Evolutionary conservation across 192 early-diverging fungal species (phyloP), one percentile per base, ranked within the genome.

Genomic region (Mycoemilia scoparia): DNA sequence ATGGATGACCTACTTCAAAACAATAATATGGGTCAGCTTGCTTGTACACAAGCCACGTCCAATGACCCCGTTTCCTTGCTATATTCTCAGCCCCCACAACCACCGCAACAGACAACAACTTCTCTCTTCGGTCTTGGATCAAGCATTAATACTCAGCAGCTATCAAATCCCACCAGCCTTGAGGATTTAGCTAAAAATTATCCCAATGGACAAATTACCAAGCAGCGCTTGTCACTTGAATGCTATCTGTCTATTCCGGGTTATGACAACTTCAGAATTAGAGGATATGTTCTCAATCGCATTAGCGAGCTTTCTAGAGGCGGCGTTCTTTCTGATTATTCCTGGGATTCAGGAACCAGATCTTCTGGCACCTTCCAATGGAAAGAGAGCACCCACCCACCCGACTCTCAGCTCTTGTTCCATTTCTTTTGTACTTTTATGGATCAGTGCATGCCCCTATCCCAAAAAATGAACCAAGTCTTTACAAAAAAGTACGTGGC

Each of bases 381-480:
- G 9, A 31, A 3, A 6, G 34, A 3, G 48, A 49, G 27, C 38
- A 39, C 39, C 31, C 45, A 60, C 12, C 71, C 71, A 1, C 55
- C 71, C 12, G 71, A 74, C 29, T 50, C 59, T 0, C 67, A 70
- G 51, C 55, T 74, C 12, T 41, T 74, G 12, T 68, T 74, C 51
- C 71, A 74, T 37, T 41, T 74, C 43, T 70, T 74, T 44, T 64
- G 62, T 23, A 54, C 58, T 7, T 74, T 64, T 25, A 61, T 74
- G 59, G 71, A 74, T 29, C 50, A 66, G 32, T 49, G 56, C 0
- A 66, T 70, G 60, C 68, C 71, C 16, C 49, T 52, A 0, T 56
- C 54, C 24, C 48, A 51, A 11, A 57, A 59, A 22, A 33, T 34
- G 9, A 58, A 68, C 11, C 64, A 59, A 36, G 57, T 60, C 15